A percentile compares a stretch with the other conserved stretches of the same genome.
Evolutionary conservation across 1,139 yeast species (phyloP).

Genomic region (Suhomyces choctaworum): DNA sequence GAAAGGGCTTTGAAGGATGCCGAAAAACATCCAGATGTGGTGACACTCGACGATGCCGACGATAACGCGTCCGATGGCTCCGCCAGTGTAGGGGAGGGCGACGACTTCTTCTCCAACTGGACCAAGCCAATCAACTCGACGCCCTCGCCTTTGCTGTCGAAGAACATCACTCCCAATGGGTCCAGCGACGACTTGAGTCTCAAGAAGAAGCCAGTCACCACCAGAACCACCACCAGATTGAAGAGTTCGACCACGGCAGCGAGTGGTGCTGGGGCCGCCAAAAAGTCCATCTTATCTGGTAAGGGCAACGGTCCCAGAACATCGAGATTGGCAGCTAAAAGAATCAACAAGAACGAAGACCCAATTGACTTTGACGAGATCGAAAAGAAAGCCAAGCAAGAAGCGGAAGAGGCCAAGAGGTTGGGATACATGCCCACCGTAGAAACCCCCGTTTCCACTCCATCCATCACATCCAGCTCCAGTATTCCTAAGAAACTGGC

Average conservation of each 20-base stretch:
- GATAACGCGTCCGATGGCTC: constrained; percentile 34
- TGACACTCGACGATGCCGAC: constrained; percentile 59
- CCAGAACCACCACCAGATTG: constrained; percentile 26
- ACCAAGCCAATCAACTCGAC: constrained; percentile 65
- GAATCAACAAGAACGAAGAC: constrained; percentile 48
- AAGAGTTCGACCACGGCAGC: constrained; percentile 21
- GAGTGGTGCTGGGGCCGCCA: constrained; percentile 28
- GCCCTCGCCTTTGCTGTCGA: constrained; percentile 58
- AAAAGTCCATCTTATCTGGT: constrained; percentile 41
- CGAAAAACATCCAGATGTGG: constrained; percentile 62
- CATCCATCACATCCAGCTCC: constrained; percentile 9
- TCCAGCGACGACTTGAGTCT: constrained; percentile 38
- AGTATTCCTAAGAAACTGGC: constrained; percentile 12
- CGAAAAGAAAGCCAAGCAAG: constrained; percentile 82
- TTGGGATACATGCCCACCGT: constrained; percentile 69
- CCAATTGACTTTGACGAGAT: constrained; percentile 90
- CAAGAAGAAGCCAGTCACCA: constrained; percentile 25
- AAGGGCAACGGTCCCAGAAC: constrained; percentile 53
- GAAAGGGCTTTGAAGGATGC: constrained; percentile 69
- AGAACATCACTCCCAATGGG: constrained; percentile 48
- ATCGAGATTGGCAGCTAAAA: constrained; percentile 56
- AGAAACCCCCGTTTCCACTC: constrained; percentile 5
- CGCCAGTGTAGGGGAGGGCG: constrained; percentile 50
- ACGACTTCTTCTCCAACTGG: constrained; percentile 92
- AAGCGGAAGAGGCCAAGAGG: constrained; percentile 69